Conservation (phyloP, 2,329 filamentous ascomycete genomes). For the Fusarium subtropicale region DNA sequence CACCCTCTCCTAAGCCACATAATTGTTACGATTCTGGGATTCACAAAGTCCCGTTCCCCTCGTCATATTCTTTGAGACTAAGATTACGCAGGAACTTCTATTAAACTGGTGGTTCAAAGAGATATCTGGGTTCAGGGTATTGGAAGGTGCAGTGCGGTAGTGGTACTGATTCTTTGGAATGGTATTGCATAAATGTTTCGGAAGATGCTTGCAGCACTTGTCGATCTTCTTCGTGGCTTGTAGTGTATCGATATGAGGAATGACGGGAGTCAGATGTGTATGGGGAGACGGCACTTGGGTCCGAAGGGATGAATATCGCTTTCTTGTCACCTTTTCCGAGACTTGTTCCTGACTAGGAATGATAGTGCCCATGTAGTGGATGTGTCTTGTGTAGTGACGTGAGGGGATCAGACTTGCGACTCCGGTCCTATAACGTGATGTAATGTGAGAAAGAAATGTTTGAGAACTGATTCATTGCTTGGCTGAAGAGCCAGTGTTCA, state of each 20-base stretch:
- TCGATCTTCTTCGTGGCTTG: neutral
- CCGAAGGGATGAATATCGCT: neutral
- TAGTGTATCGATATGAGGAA: neutral
- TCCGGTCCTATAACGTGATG: neutral
- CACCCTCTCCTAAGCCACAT: too few species aligned
- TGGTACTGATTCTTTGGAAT: neutral
- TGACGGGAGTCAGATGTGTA: neutral
- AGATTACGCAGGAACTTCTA: fast-evolving
- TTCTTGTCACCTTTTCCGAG: neutral
- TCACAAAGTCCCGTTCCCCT: neutral
- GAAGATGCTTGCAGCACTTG: neutral
- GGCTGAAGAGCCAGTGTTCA: neutral
- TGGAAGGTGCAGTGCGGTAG: neutral
- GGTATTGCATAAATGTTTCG: neutral
- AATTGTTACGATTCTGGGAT: too few species aligned
- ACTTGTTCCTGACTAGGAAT: neutral
- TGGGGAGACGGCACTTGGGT: neutral
- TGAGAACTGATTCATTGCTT: neutral
- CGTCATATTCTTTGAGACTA: too few species aligned
- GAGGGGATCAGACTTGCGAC: neutral
- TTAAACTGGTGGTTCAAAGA: too few species aligned
- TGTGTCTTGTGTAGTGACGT: neutral
- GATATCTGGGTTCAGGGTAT: too few species aligned
- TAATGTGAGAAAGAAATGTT: neutral
- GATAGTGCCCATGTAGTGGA: neutral